Conservation (phyloP, 148 eudicot genomes). For the Linanthus parryae region DNA sequence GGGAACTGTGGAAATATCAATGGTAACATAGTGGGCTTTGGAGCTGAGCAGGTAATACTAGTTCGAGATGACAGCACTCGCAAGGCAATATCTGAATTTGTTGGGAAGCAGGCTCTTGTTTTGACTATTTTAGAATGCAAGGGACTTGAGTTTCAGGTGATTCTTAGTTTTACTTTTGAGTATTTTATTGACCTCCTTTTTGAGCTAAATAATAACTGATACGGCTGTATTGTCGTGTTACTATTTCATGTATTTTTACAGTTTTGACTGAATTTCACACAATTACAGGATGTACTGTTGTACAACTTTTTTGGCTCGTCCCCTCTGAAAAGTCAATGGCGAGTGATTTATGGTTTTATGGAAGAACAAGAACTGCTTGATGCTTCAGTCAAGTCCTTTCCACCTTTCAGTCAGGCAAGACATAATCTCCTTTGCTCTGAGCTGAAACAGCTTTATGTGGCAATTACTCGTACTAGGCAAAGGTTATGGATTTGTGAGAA, state of each 20-base stretch:
- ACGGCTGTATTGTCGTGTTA: no score
- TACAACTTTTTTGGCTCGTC: conserved; percentile 75
- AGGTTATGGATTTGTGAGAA: conserved; percentile 84
- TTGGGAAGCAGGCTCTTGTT: conserved; percentile 59
- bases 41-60: conserved; percentile 71
- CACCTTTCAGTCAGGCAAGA: conserved; percentile 33
- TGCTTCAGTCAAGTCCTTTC: conserved; percentile 20
- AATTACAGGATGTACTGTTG: conserved; percentile 53
- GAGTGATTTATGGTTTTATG: conserved; percentile 56
- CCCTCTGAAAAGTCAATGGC: conserved; percentile 52
- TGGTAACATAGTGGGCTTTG: conserved; percentile 53
- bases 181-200: no score
- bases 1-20: conserved; percentile 36
- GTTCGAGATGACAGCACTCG: conserved; percentile 52
- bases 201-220: no score
- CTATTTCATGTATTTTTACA: background rate
- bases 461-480: conserved; percentile 78
- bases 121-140: conserved; percentile 74
- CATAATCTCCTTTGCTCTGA: conserved; percentile 67
- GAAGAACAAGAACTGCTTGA: conserved; percentile 37
- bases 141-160: conserved; percentile 75
- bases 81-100: conserved; percentile 30
- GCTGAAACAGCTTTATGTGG: conserved; percentile 76
- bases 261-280: background rate
- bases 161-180: no score